These are phyloP conservation scores for Candida broadrunensis DNA, from an alignment of 805 yeast species.

Conservation along the genomic window DNA sequence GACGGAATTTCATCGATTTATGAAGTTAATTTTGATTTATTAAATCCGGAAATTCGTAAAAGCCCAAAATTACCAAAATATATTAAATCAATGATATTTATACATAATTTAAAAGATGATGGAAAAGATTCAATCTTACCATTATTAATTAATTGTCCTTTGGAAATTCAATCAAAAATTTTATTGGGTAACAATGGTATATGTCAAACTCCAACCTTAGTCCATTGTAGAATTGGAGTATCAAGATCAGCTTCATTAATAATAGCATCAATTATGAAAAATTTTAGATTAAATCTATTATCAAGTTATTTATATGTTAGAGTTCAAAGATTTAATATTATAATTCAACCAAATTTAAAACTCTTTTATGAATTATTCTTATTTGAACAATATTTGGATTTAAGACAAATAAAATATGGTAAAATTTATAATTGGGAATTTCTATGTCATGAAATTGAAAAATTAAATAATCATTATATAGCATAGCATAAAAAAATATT, in stretches of 20 bases:
- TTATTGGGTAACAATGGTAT: constrained; percentile 12
- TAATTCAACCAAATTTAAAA: constrained; percentile 40
- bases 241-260: constrained; percentile 41
- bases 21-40: constrained; percentile 12
- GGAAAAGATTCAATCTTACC: constrained; percentile 33
- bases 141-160: constrained; percentile 27
- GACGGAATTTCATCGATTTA: constrained; percentile 10
- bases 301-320: constrained; percentile 36
- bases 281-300: constrained; percentile 24
- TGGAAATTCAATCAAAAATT: constrained; percentile 24
- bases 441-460: constrained; percentile 26
- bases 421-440: constrained; percentile 25
- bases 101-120: constrained; percentile 35
- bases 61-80: neutral
- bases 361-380: constrained; percentile 35
- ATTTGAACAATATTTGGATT: constrained; percentile 21
- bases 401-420: constrained; percentile 7
- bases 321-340: constrained; percentile 37
- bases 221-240: constrained; percentile 42
- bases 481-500: neutral
- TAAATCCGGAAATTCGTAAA: neutral
- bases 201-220: constrained; percentile 15
- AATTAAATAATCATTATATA: constrained; percentile 26
- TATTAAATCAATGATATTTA: constrained; percentile 18
- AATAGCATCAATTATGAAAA: constrained; percentile 37